Evolutionary conservation across 257 asterid genomes (phyloP), one percentile per base, ranked within the genome.

Genomic region (Scutellaria minor): DNA sequence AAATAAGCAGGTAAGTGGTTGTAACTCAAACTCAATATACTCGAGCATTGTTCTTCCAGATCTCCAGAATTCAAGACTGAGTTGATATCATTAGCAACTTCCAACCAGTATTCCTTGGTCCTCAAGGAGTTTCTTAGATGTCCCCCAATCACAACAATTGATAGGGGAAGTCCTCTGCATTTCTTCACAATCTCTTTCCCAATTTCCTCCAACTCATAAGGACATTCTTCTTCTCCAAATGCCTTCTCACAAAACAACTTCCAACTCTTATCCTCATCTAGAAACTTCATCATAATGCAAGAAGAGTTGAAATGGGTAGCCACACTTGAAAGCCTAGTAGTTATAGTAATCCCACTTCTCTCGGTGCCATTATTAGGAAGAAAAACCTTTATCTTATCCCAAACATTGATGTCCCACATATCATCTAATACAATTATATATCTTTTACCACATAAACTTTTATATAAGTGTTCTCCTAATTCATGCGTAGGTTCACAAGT

Each of bases 161-260:
- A 39, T 1, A 69, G 54, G 3, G 74, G 74, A 55, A 69, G 74
- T 7, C 74, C 74, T 55, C 41, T 41, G 45, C 66, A 69, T 8
- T 18, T 8, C 11, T 3, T 20, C 10, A 54, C 45, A 53, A 68
- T 68, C 41, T 14, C 39, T 40, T 13, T 66, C 8, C 71, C 71
- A 27, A 66, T 24, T 0, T 31, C 7, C 55, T 12, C 35, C 13
- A 47, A 14, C n/a, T 66, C 59, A 8, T 22, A 47, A 20, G 71
- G 59, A 22, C 47, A 13, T 27, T 18, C 46, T 13, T 47, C 44
- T 37, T 18, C 22, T 11, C 47, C 24, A 40, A 69, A 14, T 8
- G 7, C 31, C 9, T 9, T 52, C 37, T 6, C 7, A 12, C 55
- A 42, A n/a, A 69, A 69, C 4, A 69, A 2, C 6, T 22, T 0